Evolutionary conservation across 1,139 yeast species (phyloP).

Genomic region (Yamadazyma mexicana): DNA sequence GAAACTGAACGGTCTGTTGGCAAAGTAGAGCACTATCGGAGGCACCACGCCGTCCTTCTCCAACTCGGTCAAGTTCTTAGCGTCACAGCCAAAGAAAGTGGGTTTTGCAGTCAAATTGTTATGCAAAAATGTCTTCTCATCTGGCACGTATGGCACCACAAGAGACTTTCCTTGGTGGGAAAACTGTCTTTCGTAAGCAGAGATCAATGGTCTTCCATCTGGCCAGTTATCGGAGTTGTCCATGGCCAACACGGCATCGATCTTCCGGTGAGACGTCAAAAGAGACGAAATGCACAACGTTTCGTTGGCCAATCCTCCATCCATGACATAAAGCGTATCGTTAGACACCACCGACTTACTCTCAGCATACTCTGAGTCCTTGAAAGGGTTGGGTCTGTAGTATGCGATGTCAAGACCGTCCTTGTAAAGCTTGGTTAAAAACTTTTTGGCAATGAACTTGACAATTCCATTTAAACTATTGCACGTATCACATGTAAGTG

Average conservation of each 20-base stretch:
- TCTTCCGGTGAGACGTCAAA: constrained; percentile 33
- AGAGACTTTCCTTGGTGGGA: constrained; percentile 28
- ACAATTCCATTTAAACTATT: constrained; percentile 47
- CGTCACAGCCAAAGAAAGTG: constrained; percentile 47
- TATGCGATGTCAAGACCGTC: constrained; percentile 40
- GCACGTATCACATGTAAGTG: constrained; percentile 49
- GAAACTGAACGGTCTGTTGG: constrained; percentile 41
- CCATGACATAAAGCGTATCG: constrained; percentile 38
- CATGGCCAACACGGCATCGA: constrained; percentile 41
- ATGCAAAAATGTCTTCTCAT: constrained; percentile 28
- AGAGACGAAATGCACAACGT: constrained; percentile 36
- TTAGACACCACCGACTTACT: constrained; percentile 27
- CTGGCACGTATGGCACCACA: constrained; percentile 41
- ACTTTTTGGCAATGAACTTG: constrained; percentile 42
- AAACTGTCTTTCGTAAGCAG: constrained; percentile 36
- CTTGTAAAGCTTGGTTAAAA: constrained; percentile 46
- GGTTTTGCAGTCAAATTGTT: constrained; percentile 43
- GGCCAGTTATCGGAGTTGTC: constrained; percentile 45
- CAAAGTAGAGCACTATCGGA: constrained; percentile 40
- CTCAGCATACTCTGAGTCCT: constrained; percentile 39
- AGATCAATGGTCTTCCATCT: constrained; percentile 32
- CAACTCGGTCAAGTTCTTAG: constrained; percentile 36
- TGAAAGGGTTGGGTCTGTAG: constrained; percentile 53
- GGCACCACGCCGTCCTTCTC: constrained; percentile 34
- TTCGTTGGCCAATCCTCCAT: constrained; percentile 46